These are phyloP conservation scores for Bruguiera sexangula DNA, from an alignment of 345 rosid species.

Conservation along the genomic window DNA sequence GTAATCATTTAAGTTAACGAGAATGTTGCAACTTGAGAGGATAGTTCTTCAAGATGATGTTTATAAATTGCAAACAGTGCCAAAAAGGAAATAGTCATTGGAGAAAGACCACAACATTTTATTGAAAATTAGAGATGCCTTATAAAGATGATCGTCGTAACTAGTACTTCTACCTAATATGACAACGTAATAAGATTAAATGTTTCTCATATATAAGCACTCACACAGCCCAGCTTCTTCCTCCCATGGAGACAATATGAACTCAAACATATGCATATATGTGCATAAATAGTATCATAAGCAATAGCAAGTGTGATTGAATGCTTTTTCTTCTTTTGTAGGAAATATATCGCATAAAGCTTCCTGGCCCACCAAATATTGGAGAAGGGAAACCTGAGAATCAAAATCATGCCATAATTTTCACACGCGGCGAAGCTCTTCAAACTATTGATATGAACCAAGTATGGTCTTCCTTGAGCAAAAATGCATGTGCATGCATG, in stretches of 20 bases:
- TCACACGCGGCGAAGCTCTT: slow-evolving; percentile 95
- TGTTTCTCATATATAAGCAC: too few species aligned
- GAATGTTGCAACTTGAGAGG: background rate
- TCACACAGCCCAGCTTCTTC: too few species aligned
- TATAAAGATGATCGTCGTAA: too few species aligned
- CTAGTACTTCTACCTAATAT: too few species aligned
- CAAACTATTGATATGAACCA: slow-evolving; percentile 98
- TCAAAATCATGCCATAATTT: slow-evolving; percentile 86
- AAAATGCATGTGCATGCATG: background rate
- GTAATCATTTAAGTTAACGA: background rate
- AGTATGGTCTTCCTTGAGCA: slow-evolving; percentile 36
- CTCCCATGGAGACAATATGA: background rate
- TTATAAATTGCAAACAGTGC: background rate
- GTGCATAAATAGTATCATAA: background rate
- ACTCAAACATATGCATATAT: background rate
- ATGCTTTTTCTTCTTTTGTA: slow-evolving; percentile 20
- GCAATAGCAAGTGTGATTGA: background rate
- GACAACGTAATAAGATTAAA: too few species aligned
- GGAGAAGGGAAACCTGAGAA: slow-evolving; percentile 99
- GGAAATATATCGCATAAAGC: slow-evolving; percentile 90
- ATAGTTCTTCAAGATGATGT: background rate
- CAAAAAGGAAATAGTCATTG: too few species aligned
- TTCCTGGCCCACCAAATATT: slow-evolving; percentile 88
- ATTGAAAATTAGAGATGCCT: too few species aligned
- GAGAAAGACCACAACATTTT: too few species aligned